phyloP scores from a whole-genome alignment of 2,329 filamentous ascomycete species.

The Cadophora gregata region DNA sequence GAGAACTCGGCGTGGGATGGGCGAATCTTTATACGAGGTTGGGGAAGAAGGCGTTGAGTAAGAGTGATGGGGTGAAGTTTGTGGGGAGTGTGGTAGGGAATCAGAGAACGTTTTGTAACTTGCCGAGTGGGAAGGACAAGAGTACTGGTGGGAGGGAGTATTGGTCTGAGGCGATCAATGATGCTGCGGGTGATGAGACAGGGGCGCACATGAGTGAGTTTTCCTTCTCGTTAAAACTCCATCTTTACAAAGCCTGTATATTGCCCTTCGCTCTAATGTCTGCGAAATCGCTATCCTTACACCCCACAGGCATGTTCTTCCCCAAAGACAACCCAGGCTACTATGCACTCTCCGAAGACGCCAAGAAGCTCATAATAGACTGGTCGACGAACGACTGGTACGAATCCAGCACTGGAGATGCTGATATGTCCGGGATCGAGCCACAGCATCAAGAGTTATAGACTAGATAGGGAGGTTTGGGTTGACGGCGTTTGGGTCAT shows the following conservation, averaged over 20 bases:
- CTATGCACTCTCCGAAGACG: slow-evolving; percentile 67
- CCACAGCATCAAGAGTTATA: slow-evolving; percentile 29
- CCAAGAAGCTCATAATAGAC: slow-evolving; percentile 66
- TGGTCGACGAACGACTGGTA: slow-evolving; percentile 75
- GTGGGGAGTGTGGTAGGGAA: slow-evolving; percentile 66
- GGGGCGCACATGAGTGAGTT: slow-evolving; percentile 75
- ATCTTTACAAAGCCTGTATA: too few species aligned
- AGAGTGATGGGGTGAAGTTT: slow-evolving; percentile 54
- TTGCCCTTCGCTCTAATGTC: too few species aligned
- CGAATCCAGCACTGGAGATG: slow-evolving; percentile 52
- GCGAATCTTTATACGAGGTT: slow-evolving; percentile 88
- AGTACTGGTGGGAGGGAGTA: slow-evolving; percentile 56
- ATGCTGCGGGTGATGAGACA: slow-evolving; percentile 79
- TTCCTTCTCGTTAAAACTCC: not conserved
- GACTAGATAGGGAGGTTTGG: slow-evolving; percentile 4
- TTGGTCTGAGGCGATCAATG: slow-evolving; percentile 79
- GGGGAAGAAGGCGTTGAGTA: slow-evolving; percentile 67
- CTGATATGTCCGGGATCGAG: slow-evolving; percentile 28
- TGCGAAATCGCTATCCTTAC: not conserved
- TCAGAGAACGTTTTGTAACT: slow-evolving; percentile 86
- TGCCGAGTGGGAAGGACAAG: slow-evolving; percentile 55
- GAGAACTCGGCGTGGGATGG: slow-evolving; percentile 75
- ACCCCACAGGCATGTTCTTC: slow-evolving; percentile 71
- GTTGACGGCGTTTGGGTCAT: not conserved
- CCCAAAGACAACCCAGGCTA: slow-evolving; percentile 76